These are phyloP conservation scores for Neurospora sp. DNA, from an alignment of 495 filamentous ascomycete species.

Conservation along the genomic window DNA sequence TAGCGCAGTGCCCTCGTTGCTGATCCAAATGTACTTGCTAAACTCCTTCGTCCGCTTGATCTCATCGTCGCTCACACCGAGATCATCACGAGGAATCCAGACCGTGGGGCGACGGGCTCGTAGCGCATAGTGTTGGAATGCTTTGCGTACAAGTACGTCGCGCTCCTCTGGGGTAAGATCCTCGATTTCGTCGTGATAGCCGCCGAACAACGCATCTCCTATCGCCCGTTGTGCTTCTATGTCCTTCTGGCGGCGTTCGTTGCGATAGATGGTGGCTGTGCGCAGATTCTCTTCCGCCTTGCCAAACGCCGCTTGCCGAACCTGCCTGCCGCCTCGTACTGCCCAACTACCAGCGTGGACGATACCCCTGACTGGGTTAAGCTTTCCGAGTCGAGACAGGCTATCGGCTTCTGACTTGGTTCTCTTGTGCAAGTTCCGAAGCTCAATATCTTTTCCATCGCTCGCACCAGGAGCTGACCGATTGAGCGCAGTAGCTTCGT, in stretches of 20 bases:
- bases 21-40: slow-evolving; percentile 82
- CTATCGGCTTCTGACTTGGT: slow-evolving; percentile 13
- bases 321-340: slow-evolving; percentile 28
- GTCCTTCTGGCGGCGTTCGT: slow-evolving; percentile 33
- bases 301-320: slow-evolving; percentile 32
- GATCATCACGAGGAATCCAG: slow-evolving; percentile 88
- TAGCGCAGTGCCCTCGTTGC: slow-evolving; percentile 80
- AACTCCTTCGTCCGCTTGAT: slow-evolving; percentile 65
- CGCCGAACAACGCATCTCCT: slow-evolving; percentile 74
- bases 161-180: slow-evolving; percentile 88
- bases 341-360: slow-evolving; percentile 41
- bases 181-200: slow-evolving; percentile 84
- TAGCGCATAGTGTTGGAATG: slow-evolving; percentile 85
- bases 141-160: slow-evolving; percentile 74
- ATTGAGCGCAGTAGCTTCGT: slow-evolving; percentile 21
- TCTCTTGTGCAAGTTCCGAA: slow-evolving; percentile 30
- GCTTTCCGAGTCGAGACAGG: slow-evolving; percentile 9
- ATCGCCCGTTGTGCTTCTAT: slow-evolving; percentile 61
- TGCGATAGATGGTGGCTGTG: slow-evolving; percentile 29
- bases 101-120: slow-evolving; percentile 78
- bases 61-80: slow-evolving; percentile 89
- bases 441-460: slow-evolving; percentile 45
- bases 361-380: slow-evolving; percentile 37
- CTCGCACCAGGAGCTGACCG: neutral
- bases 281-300: slow-evolving; percentile 28